Base-by-base conservation (phyloP, 2,329 filamentous ascomycete species). In the Alternaria tenuissima region DNA sequence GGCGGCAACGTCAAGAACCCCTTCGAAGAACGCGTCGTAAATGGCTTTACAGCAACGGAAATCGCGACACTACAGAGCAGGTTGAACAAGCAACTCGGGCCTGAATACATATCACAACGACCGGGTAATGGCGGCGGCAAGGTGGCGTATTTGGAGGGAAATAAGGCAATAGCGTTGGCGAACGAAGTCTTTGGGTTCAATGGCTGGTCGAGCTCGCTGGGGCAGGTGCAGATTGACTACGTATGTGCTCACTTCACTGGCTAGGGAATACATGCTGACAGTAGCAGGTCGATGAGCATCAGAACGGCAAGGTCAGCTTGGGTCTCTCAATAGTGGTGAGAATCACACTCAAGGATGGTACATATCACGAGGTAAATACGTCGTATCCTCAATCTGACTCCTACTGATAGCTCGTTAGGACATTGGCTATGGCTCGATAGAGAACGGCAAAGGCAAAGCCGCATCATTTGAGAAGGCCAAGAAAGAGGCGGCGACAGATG, bases 101-200 rank as follows among this genome's bases (percentile, higher is more conserved):
- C 95, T 0, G 96, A 99, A 80, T 99, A 96, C 78, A 92, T 99
- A 59, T 98, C 94, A 2, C 88, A 92, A 42, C 87, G 95, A 72
- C 84, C 91, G 14, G 95, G 95, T 3, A 90, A 93, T 12, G 91
- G 89, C 9, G 94, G 94, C 51, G 87, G 90, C 65, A 94, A 91
- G 76, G 91, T 99, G 18, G 93, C 96, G 77, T 99, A 99, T 79
- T 85, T 99, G 52, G 89, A 93, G n/a, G 94, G 93, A 1, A 94
- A 98, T 75, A 99, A 99, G 81, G 94, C 91, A 75, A 99, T 99
- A 77, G 91, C 92, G 59, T 89, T 97, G 53, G 94, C 94, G 55
- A 97, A 97, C 73, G 92, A 97, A 77, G 89, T 97, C 1, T 97
- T 97, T 81, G 94, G 94, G 9, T 97, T 97, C 83, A 97, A 97